Evolutionary conservation across 1,284 basidiomycete genomes (phyloP).

Genomic region (Ceratobasidium theobromae): DNA sequence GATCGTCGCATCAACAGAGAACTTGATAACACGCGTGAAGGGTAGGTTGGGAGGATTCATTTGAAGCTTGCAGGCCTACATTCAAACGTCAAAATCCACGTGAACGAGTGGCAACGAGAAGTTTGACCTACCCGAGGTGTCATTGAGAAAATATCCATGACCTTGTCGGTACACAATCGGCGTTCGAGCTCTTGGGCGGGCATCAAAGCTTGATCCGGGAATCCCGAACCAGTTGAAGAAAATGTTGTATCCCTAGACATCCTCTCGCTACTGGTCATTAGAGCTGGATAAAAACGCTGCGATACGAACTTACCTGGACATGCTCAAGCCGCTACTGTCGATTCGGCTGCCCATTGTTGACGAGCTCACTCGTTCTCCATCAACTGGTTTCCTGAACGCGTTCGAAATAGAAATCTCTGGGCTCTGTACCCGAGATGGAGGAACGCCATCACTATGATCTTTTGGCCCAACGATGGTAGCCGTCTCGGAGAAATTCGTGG

Average conservation of each 20-base stretch:
- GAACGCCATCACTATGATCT: neutral
- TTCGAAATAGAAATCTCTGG: slow-evolving; percentile 24
- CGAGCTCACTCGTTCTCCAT: slow-evolving; percentile 21
- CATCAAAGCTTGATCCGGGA: slow-evolving; percentile 42
- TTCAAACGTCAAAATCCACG: neutral
- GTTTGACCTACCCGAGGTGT: slow-evolving; percentile 70
- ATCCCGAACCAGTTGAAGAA: slow-evolving; percentile 57
- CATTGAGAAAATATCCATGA: slow-evolving; percentile 96
- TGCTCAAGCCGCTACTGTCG: slow-evolving; percentile 48
- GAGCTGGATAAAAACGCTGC: neutral
- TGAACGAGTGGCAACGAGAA: neutral
- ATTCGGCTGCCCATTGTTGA: slow-evolving; percentile 29
- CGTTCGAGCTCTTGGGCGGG: slow-evolving; percentile 78
- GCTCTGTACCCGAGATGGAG: slow-evolving; percentile 24
- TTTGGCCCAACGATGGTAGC: neutral
- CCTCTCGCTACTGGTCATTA: slow-evolving; percentile 49
- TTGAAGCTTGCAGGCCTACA: slow-evolving; percentile 85
- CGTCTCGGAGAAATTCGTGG: slow-evolving; percentile 8
- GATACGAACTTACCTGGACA: slow-evolving; percentile 54
- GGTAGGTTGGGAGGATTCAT: slow-evolving; percentile 80
- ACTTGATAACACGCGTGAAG: slow-evolving; percentile 78
- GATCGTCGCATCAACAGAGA: slow-evolving; percentile 73
- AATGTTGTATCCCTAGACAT: slow-evolving; percentile 60
- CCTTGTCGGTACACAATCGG: slow-evolving; percentile 74
- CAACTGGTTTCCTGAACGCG: slow-evolving; percentile 24